Percentiles rank a stretch among this genome's conserved stretches.
Conservation (phyloP, 2,329 filamentous ascomycete genomes). For the Mariannaea elegans region DNA sequence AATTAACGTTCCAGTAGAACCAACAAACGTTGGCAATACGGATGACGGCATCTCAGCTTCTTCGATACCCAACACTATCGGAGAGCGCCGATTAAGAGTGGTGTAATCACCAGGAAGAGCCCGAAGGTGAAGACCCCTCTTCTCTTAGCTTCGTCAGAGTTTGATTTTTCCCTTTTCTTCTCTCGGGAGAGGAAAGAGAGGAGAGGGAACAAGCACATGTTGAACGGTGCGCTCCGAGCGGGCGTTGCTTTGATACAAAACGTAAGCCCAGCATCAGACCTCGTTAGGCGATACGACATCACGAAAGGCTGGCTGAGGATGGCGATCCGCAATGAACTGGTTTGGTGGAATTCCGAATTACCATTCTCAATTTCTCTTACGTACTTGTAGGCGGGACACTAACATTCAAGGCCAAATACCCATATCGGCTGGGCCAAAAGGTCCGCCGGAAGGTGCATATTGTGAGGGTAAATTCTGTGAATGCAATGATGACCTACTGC, state of each 20-base stretch:
- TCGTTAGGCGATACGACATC: conserved; percentile 32
- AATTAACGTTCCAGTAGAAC: background rate
- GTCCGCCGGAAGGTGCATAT: too few relatives aligned
- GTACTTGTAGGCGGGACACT: too few relatives aligned
- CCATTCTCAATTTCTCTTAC: too few relatives aligned
- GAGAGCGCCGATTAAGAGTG: background rate
- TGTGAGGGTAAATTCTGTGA: too few relatives aligned
- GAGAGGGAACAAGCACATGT: background rate
- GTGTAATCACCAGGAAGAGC: background rate
- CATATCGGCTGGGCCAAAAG: too few relatives aligned
- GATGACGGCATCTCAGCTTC: background rate
- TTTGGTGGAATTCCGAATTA: too few relatives aligned
- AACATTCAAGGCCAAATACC: too few relatives aligned
- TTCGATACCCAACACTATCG: background rate
- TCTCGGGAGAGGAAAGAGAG: background rate
- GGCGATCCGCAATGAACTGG: too few relatives aligned
- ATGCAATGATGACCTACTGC: too few relatives aligned
- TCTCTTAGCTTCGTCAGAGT: background rate
- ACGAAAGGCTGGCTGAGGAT: conserved; percentile 23
- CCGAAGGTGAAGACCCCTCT: background rate
- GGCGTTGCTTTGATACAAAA: background rate
- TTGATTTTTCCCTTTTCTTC: background rate
- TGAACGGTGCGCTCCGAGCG: background rate
- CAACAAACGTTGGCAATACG: conserved; percentile 2
- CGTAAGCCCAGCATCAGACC: conserved; percentile 9